Evolutionary conservation across 805 yeast species (phyloP).

Genomic region (Ogataea trehalophila): DNA sequence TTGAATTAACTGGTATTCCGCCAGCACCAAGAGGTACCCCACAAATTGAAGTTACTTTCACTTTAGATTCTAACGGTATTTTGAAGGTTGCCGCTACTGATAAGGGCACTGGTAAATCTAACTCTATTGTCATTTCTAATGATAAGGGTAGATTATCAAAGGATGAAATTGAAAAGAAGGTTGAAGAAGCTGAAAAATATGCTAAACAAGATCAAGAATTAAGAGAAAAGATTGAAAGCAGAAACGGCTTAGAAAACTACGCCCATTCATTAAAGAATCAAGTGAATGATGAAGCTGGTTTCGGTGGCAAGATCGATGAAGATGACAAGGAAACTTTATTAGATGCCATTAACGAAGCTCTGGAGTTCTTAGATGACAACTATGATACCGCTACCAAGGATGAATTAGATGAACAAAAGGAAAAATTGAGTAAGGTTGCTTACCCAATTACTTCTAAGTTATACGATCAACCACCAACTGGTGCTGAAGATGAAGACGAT

Average conservation of each 20-base stretch:
- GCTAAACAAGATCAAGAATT: conserved; percentile 87
- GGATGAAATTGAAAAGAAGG: conserved; percentile 97
- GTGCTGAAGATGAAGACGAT: conserved; percentile 49
- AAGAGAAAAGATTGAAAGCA: conserved; percentile 81
- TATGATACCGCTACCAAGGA: conserved; percentile 80
- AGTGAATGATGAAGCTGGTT: conserved; percentile 42
- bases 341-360: conserved; percentile 83
- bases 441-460: conserved; percentile 91
- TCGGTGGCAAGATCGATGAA: conserved; percentile 77
- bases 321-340: conserved; percentile 86
- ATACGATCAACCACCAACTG: conserved; percentile 47
- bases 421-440: conserved; percentile 73
- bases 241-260: conserved; percentile 84
- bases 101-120: conserved; percentile 48
- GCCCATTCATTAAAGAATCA: conserved; percentile 79
- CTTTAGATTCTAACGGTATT: conserved; percentile 77
- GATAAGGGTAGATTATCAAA: conserved; percentile 56
- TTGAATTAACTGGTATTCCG: conserved; percentile 68
- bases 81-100: conserved; percentile 56
- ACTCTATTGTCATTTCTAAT: conserved; percentile 44
- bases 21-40: conserved; percentile 77
- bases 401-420: conserved; percentile 90
- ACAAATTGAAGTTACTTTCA: conserved; percentile 71
- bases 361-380: conserved; percentile 66
- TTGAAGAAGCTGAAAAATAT: conserved; percentile 91